phyloP scores from a whole-genome alignment of 495 filamentous ascomycete species.

The Penicillium bialowiezense region DNA sequence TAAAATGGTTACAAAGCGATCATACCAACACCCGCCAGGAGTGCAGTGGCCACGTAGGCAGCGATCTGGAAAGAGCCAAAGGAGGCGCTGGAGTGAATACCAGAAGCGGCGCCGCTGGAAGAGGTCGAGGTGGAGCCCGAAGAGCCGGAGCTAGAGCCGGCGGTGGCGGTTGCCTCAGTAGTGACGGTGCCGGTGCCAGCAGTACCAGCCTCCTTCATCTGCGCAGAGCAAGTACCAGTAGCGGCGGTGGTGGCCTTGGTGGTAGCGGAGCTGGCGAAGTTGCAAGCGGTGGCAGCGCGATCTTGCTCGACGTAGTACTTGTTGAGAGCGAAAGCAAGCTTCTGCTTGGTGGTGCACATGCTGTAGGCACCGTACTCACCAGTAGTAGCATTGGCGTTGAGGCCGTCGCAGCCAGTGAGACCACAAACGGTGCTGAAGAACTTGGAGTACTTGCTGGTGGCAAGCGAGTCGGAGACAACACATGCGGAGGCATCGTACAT shows the following conservation, averaged over 20 bases:
- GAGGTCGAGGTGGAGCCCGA: slow-evolving; percentile 32
- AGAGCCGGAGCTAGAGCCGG: slow-evolving; percentile 19
- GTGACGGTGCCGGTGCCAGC: slow-evolving; percentile 65
- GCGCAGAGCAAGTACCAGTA: slow-evolving; percentile 49
- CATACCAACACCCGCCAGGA: slow-evolving; percentile 69
- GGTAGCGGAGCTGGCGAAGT: slow-evolving; percentile 68
- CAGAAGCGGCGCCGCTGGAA: slow-evolving; percentile 36
- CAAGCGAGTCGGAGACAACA: slow-evolving; percentile 52
- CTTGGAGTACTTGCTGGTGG: slow-evolving; percentile 50
- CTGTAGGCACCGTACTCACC: slow-evolving; percentile 85
- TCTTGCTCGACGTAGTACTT: slow-evolving; percentile 70
- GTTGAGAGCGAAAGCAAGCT: slow-evolving; percentile 80
- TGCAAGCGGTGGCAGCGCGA: slow-evolving; percentile 58
- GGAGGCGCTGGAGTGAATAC: slow-evolving; percentile 27
- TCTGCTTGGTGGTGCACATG: slow-evolving; percentile 77
- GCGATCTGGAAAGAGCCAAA: slow-evolving; percentile 62
- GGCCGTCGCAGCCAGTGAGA: slow-evolving; percentile 62
- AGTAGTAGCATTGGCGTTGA: slow-evolving; percentile 64
- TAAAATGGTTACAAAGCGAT: slow-evolving; percentile 58
- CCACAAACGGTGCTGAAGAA: slow-evolving; percentile 79
- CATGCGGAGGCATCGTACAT: slow-evolving; percentile 73
- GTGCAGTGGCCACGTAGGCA: slow-evolving; percentile 61
- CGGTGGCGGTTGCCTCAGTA: slow-evolving; percentile 46
- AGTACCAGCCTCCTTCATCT: slow-evolving; percentile 60
- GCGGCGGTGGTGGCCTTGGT: slow-evolving; percentile 45